These are phyloP conservation scores for Hyaloperonospora arabidopsidis DNA, from an alignment of 352 stramenopile genomes.

Conservation along the genomic window DNA sequence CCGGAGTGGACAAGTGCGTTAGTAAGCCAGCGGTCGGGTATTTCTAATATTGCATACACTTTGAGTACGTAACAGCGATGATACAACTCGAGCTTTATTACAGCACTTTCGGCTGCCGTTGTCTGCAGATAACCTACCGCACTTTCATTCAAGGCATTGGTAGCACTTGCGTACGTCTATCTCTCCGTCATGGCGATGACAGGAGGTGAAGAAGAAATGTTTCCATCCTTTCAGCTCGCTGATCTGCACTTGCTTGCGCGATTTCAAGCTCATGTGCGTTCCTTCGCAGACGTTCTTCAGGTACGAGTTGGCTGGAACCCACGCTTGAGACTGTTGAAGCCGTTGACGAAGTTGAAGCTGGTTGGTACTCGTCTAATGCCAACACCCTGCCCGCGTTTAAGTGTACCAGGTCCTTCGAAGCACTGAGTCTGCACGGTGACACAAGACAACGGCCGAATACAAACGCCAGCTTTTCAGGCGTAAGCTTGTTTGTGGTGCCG, in stretches of 20 bases:
- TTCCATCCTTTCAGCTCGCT: constrained; percentile 68
- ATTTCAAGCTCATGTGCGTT: constrained; percentile 47
- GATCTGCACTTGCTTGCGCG: constrained; percentile 40
- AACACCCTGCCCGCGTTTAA: constrained; percentile 12
- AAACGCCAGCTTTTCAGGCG: constrained; percentile 61
- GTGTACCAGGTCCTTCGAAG: constrained; percentile 12
- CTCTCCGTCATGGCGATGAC: constrained; percentile 30
- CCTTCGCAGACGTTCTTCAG: constrained; percentile 53
- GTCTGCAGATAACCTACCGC: no score
- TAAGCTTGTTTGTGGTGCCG: constrained; percentile 48
- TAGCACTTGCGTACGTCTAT: constrained; percentile 6
- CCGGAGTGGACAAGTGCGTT: constrained; percentile 17
- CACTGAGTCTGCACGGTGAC: constrained; percentile 30
- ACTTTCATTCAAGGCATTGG: constrained; percentile 10
- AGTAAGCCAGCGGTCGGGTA: constrained; percentile 27
- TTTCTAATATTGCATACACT: constrained; percentile 14
- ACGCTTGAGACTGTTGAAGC: constrained; percentile 31
- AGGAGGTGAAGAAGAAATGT: constrained; percentile 63
- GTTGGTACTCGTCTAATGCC: constrained; percentile 19
- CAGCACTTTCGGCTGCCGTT: constrained; percentile 7
- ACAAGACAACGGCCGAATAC: constrained; percentile 73
- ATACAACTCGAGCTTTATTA: constrained; percentile 17
- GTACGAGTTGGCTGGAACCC: constrained; percentile 31
- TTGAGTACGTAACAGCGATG: constrained; percentile 16
- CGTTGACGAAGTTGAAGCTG: constrained; percentile 29